Base-by-base conservation (phyloP, 176 grass and related monocot species). In the Oryza punctata region DNA sequence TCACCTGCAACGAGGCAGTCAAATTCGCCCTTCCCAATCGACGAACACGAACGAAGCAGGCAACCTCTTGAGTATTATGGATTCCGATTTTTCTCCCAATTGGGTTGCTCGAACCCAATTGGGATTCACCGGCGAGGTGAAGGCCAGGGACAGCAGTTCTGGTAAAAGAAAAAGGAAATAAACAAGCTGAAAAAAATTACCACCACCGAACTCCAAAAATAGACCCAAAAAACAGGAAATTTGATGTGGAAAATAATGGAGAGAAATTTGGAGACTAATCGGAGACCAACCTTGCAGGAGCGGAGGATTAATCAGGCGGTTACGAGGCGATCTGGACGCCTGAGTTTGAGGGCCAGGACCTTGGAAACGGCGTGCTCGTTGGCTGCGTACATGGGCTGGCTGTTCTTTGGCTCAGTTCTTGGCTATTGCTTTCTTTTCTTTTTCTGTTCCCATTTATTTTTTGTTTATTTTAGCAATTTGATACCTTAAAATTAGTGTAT, bases 51-150 rank as follows among this genome's bases (percentile, higher is more conserved):
- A 86, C 8, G 79, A 86, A 66, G 71, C 60, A 81, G 57, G 52
- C 40, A 85, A 60, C 77, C 29, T 26, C 63, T 57, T 57, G 70
- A 81, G 69, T 79, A 88, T 57, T 19, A 8, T 75, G 54, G 67
- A 73, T 90, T 72, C 84, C 35, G 73, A 90, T 79, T 78, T 83
- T 83, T 73, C 63, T 80, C 84, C 80, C 88, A 90, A 90, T 83
- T 87, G 79, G 88, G 79, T 78, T 78, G 83, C 41, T 81, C 52
- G 73, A 68, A 90, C 79, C 84, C 88, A 87, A 79, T 87, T 79
- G 88, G 84, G 84, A 87, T 90, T 83, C 79, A 83, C 47, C 79
- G n/a, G 75, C 38, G 67, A 73, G 84, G 88, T 81, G 66, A 81
- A 87, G 82, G 84, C 69, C 79, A 79, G 63, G 75, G 77, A 78